phyloP scores from a whole-genome alignment of 2,329 filamentous ascomycete species.

The Cladorrhinum sp. region DNA sequence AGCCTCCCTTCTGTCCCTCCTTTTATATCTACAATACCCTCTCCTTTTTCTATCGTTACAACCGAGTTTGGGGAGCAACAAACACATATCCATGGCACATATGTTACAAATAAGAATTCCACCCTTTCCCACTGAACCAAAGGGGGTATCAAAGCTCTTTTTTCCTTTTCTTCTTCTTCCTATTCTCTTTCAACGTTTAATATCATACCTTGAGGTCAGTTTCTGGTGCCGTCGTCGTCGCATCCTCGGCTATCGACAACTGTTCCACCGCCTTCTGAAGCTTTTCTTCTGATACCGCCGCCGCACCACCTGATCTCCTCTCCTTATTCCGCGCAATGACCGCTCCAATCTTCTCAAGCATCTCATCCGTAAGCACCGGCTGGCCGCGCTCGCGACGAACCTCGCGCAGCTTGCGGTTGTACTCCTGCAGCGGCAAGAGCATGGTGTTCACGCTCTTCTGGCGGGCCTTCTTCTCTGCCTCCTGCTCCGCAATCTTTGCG shows the following conservation, averaged over 20 bases:
- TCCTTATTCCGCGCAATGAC: conserved; percentile 52
- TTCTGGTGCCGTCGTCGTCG: conserved; percentile 1
- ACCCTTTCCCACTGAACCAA: not conserved
- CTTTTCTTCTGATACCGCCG: conserved; percentile 12
- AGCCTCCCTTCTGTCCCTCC: not conserved
- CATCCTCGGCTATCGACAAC: conserved; percentile 20
- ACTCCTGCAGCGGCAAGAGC: conserved; percentile 58
- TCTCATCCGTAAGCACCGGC: conserved; percentile 54
- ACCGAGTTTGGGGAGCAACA: not conserved
- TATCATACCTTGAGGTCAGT: conserved; percentile 17
- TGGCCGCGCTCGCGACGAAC: conserved; percentile 51
- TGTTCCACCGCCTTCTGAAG: conserved; percentile 25
- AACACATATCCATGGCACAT: not conserved
- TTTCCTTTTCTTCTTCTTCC: not conserved
- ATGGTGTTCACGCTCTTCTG: conserved; percentile 39
- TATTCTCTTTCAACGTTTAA: not conserved
- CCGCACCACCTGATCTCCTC: conserved; percentile 2
- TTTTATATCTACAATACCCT: not conserved
- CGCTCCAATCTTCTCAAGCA: conserved; percentile 61
- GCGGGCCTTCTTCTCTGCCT: conserved; percentile 36
- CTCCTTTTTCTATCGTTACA: not conserved
- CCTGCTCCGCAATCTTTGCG: conserved; percentile 41
- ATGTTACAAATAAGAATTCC: not conserved
- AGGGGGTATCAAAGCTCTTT: conserved; percentile 3
- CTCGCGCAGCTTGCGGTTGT: conserved; percentile 53